These are phyloP conservation scores for Posidonia australis DNA, from an alignment of 106 monocot species.

Conservation along the genomic window DNA sequence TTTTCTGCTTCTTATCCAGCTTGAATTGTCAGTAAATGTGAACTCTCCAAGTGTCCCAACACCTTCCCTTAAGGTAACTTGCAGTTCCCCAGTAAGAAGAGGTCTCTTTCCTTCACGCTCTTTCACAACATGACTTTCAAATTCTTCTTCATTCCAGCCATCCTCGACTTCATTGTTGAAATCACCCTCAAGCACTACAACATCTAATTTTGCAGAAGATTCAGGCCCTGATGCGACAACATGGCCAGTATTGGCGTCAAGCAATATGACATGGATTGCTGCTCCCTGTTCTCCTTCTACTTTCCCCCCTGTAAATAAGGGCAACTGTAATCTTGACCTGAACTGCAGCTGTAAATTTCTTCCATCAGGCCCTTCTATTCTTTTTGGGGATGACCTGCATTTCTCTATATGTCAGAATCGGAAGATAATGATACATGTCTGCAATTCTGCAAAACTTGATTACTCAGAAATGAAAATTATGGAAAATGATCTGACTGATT, in stretches of 20 bases:
- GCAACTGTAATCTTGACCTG: constrained; percentile 11
- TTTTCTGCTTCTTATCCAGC: constrained; percentile 29
- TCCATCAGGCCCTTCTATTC: constrained; percentile 20
- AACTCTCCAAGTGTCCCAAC: constrained; percentile 22
- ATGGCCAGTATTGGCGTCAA: constrained; percentile 8
- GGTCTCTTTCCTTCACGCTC: constrained; percentile 29
- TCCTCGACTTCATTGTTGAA: constrained; percentile 24
- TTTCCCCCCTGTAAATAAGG: constrained; percentile 21
- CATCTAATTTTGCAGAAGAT: constrained; percentile 12
- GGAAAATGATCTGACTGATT: too few relatives aligned
- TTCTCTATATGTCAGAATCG: neutral
- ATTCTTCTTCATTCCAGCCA: constrained; percentile 20
- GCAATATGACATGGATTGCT: constrained; percentile 19
- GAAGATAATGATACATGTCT: neutral
- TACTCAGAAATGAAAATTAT: too few relatives aligned
- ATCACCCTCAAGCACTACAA: constrained; percentile 26
- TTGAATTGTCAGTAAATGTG: constrained; percentile 27
- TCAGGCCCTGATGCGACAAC: constrained; percentile 18
- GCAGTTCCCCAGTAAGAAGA: constrained; percentile 21
- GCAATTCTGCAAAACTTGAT: too few relatives aligned
- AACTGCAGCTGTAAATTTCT: constrained; percentile 21
- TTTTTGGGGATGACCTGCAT: constrained; percentile 13
- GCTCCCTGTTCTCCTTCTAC: constrained; percentile 27
- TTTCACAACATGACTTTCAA: constrained; percentile 21
- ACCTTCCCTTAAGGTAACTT: constrained; percentile 18